Conservation (phyloP, 2,329 filamentous ascomycete species). For the Cadophora sp. region DNA sequence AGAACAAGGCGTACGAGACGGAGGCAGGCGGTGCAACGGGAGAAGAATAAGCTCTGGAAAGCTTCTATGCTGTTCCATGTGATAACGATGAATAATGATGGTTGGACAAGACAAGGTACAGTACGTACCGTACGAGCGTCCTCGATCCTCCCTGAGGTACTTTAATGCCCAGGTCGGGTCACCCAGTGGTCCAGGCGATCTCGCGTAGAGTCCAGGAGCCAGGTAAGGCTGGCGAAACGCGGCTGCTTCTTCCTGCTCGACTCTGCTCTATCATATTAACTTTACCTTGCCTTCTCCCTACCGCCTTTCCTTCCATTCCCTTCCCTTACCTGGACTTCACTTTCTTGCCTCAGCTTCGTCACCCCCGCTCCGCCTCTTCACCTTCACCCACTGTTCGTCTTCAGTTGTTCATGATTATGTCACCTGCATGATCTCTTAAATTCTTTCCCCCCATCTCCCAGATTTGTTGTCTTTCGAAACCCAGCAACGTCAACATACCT, state of each 20-base stretch:
- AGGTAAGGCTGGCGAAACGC: constrained; percentile 15
- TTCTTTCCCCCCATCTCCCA: not conserved
- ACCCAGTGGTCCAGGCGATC: constrained; percentile 1
- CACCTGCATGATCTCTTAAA: constrained; percentile 19
- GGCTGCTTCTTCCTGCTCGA: constrained; percentile 12
- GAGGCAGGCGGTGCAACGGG: too few relatives aligned
- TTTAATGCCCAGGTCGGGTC: not conserved
- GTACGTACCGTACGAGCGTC: too few relatives aligned
- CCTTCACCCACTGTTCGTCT: not conserved
- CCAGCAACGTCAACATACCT: constrained; percentile 8
- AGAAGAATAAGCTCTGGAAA: not conserved
- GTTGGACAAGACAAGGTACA: not conserved
- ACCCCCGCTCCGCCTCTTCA: constrained; percentile 2
- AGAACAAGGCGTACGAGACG: not conserved
- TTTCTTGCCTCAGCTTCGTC: constrained; percentile 3
- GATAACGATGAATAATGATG: constrained; percentile 1
- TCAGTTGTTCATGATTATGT: constrained; percentile 21
- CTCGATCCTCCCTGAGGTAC: too few relatives aligned
- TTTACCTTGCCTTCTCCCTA: not conserved
- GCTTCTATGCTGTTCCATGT: constrained; percentile 13
- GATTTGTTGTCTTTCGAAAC: constrained; percentile 15
- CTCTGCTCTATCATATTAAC: not conserved
- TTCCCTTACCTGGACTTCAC: not conserved
- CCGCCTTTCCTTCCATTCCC: not conserved
- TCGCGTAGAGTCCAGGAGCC: not conserved